phyloP scores from a whole-genome alignment of 1,284 basidiomycete species.

The Puccinia hordei region DNA sequence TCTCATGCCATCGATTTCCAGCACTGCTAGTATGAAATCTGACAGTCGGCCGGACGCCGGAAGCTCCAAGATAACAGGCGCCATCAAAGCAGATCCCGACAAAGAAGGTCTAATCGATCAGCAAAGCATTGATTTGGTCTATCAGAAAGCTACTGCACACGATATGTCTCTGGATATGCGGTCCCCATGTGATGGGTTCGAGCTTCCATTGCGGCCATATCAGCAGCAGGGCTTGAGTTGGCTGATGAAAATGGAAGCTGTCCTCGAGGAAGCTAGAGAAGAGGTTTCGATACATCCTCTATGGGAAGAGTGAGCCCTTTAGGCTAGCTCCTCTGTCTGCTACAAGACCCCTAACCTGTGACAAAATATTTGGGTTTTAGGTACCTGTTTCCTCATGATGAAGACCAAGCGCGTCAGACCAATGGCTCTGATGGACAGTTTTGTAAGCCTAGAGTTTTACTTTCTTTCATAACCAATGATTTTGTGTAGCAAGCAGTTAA shows the following conservation, averaged over 20 bases:
- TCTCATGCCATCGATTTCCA: conserved; percentile 41
- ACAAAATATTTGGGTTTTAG: conserved; percentile 3
- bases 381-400: conserved; percentile 43
- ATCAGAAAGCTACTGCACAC: conserved; percentile 74
- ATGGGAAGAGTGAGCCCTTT: conserved; percentile 79
- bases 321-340: background rate
- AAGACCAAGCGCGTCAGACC: conserved; percentile 57
- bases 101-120: conserved; percentile 57
- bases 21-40: conserved; percentile 44
- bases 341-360: background rate
- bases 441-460: conserved; percentile 62
- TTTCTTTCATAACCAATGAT: conserved; percentile 70
- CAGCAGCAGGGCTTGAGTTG: conserved; percentile 95
- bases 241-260: conserved; percentile 87
- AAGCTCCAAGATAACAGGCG: conserved; percentile 50
- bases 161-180: conserved; percentile 77
- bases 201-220: conserved; percentile 75
- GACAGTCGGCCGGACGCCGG: background rate
- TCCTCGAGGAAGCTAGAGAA: conserved; percentile 70
- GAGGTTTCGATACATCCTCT: conserved; percentile 80
- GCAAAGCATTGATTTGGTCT: conserved; percentile 55
- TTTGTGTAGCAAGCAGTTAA: conserved; percentile 45
- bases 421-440: conserved; percentile 68
- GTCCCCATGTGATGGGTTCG: conserved; percentile 78
- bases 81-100: conserved; percentile 5